A percentile compares a stretch with the other conserved stretches of the same genome.
Evolutionary conservation across 108 stramenopile genomes (phyloP).

Genomic region (Nitzschia palea): DNA sequence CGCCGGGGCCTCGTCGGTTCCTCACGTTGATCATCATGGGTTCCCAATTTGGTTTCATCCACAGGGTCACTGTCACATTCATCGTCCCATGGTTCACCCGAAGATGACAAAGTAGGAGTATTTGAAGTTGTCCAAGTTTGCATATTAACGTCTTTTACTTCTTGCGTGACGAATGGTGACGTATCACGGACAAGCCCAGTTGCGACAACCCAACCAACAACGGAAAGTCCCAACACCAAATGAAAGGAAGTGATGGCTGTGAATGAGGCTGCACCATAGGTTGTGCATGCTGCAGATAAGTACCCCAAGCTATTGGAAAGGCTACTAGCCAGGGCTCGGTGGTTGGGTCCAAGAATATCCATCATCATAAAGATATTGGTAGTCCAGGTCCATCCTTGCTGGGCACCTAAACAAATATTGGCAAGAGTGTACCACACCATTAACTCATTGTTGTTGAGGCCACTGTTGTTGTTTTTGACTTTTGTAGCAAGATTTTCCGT

Average conservation of each 20-base stretch:
- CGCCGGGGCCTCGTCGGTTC: too few relatives aligned
- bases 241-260: neutral
- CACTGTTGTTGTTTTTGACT: neutral
- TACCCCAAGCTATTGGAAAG: conserved; percentile 25
- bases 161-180: neutral
- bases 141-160: conserved; percentile 7
- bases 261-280: conserved; percentile 8
- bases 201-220: conserved; percentile 3
- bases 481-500: neutral
- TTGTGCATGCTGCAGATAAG: conserved; percentile 9
- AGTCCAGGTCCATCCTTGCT: conserved; percentile 30
- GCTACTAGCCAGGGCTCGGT: conserved; percentile 18
- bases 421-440: conserved; percentile 11
- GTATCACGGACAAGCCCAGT: conserved; percentile 6
- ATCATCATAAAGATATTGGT: conserved; percentile 32
- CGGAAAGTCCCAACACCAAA: neutral
- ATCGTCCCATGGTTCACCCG: neutral
- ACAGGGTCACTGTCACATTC: neutral
- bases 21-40: too few relatives aligned
- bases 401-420: conserved; percentile 25
- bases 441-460: neutral
- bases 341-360: conserved; percentile 20
- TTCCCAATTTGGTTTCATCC: too few relatives aligned
- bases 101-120: too few relatives aligned
- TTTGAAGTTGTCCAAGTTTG: too few relatives aligned